Evolutionary conservation across 345 rosid genomes (phyloP), one percentile per base, ranked within the genome.

Genomic region (Salix koriyanagi): DNA sequence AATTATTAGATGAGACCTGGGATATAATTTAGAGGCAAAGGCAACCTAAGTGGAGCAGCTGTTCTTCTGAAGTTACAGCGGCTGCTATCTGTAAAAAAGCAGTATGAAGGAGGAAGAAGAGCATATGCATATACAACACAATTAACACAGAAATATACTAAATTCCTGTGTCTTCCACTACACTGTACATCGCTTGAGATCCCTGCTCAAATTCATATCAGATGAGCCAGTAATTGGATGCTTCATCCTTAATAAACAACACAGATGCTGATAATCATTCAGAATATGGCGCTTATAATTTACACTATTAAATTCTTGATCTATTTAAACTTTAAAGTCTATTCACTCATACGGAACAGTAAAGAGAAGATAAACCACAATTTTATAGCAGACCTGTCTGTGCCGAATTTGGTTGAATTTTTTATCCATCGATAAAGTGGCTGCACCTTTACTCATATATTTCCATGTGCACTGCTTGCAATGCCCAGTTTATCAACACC

Each of bases 381-480:
- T 30, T 73, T 81, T 5, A 66, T 26, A 52, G 75, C 72, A 71
- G 75, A 96, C 98, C 98, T 96, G 97, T 92, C 91, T 91, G 84
- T 91, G 95, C 67, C 96, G 88, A 97, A 97, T 84, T 85, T 96
- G 99, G 78, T 94, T 96, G 86, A 94, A 92, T 30, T 30, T 28
- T 81, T 94, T 92, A 81, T 94, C 99, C 99, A 96, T 94, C 75
- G 98, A 96, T 73, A 94, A 83, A 79, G 97, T 97, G 87, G 99
- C 99, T 50, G 91, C 91, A 66, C 99, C 97, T 90, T 94, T 93
- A 88, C 99, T 94, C 99, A 94, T 94, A 94, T 94, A 30, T 92
- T 96, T 56, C 98, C 99, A 80, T 92, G 98, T 2, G 99, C 99
- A 75, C 98, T 96, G 86, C 99, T 96, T 73, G 99, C 98, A 75